Percentiles rank a stretch among this genome's conserved stretches.
phyloP scores from a whole-genome alignment of 2,329 filamentous ascomycete species.

The Scedosporium minutisporum region DNA sequence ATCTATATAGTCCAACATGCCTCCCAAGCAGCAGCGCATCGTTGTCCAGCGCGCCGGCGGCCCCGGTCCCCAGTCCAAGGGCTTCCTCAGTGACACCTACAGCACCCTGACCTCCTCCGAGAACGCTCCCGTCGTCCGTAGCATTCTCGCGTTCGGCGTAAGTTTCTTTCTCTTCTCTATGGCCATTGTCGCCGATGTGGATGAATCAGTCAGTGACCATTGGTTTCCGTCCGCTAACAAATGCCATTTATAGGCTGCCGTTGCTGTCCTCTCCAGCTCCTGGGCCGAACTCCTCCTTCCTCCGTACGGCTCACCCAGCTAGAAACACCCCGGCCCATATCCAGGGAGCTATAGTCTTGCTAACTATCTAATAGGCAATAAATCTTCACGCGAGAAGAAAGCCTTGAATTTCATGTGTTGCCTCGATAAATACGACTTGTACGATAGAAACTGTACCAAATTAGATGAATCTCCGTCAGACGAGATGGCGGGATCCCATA shows the following conservation, averaged over 20 bases:
- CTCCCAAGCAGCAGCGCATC: slow-evolving; percentile 7
- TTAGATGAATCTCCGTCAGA: neutral
- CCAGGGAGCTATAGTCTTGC: neutral
- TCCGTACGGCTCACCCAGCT: neutral
- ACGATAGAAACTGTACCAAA: neutral
- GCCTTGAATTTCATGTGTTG: neutral
- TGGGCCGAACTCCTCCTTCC: slow-evolving; percentile 7
- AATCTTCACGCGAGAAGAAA: neutral
- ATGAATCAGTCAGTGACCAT: neutral
- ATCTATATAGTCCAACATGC: neutral
- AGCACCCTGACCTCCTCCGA: slow-evolving; percentile 55
- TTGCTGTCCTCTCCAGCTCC: slow-evolving; percentile 54
- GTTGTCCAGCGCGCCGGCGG: slow-evolving; percentile 1
- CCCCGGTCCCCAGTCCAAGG: slow-evolving; percentile 13
- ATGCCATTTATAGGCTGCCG: slow-evolving; percentile 38
- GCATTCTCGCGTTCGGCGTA: slow-evolving; percentile 59
- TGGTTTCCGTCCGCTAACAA: neutral
- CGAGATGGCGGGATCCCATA: neutral
- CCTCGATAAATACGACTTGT: neutral
- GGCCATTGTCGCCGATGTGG: no score
- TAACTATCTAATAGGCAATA: neutral
- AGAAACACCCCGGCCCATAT: neutral
- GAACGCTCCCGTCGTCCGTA: slow-evolving; percentile 59
- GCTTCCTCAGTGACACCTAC: slow-evolving; percentile 50
- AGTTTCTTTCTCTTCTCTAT: slow-evolving; percentile 20